These are phyloP conservation scores for Globisporangium cederbergense DNA, from an alignment of 352 stramenopile genomes.

Conservation along the genomic window DNA sequence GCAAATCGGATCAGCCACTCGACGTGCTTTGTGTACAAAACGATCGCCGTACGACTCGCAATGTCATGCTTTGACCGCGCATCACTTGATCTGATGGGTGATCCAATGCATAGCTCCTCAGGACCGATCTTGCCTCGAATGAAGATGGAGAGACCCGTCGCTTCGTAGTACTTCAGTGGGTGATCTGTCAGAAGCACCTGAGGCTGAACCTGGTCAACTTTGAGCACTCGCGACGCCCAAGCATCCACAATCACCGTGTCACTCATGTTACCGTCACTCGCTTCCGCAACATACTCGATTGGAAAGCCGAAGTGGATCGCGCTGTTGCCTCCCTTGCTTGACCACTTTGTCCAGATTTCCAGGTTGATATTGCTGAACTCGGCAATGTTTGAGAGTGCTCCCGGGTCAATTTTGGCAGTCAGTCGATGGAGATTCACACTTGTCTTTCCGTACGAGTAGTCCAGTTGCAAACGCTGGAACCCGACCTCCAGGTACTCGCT, in stretches of 20 bases:
- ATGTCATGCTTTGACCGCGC: conserved; percentile 52
- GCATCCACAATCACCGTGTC: conserved; percentile 20
- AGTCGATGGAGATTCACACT: conserved; percentile 44
- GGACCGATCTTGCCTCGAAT: conserved; percentile 41
- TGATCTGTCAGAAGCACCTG: not conserved
- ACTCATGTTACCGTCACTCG: not conserved
- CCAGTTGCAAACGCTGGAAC: conserved; percentile 30
- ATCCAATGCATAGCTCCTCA: not conserved
- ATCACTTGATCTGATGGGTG: conserved; percentile 12
- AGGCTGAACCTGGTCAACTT: conserved; percentile 3
- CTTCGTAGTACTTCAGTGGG: conserved; percentile 28
- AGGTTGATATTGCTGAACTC: conserved; percentile 55
- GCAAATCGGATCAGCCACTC: conserved; percentile 72
- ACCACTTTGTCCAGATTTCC: conserved; percentile 50
- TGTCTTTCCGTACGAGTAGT: conserved; percentile 30
- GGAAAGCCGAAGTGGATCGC: conserved; percentile 49
- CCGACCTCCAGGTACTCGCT: conserved; percentile 53
- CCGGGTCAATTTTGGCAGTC: conserved; percentile 64
- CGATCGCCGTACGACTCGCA: conserved; percentile 45
- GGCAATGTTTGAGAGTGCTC: conserved; percentile 50
- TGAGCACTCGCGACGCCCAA: conserved; percentile 11
- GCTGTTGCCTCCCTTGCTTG: conserved; percentile 16
- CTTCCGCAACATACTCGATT: conserved; percentile 27
- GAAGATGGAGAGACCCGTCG: conserved; percentile 35
- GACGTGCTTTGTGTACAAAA: conserved; percentile 74